Percentiles rank a stretch among this genome's conserved stretches.
phyloP scores from a whole-genome alignment of 768 basidiomycete genomes.

The Lactarius quietus region DNA sequence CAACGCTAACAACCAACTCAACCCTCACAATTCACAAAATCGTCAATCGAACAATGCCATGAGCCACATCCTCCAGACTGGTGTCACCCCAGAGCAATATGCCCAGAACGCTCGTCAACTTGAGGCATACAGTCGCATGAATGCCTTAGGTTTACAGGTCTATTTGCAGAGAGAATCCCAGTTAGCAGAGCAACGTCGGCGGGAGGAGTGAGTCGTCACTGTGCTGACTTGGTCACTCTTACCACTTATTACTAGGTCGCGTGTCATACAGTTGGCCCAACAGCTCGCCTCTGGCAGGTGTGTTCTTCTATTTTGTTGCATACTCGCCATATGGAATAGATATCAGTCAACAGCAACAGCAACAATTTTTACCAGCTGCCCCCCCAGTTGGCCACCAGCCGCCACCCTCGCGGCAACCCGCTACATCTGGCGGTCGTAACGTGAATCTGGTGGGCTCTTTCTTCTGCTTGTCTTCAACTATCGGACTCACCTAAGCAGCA shows the following conservation, averaged over 20 bases:
- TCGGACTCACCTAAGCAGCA: not conserved
- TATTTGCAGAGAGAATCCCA: constrained; percentile 15
- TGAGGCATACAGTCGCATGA: constrained; percentile 13
- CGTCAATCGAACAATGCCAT: not conserved
- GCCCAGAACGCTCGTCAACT: constrained; percentile 21
- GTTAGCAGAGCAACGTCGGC: constrained; percentile 15
- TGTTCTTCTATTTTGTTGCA: not conserved
- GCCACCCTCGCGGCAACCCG: not conserved
- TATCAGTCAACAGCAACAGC: constrained; percentile 18
- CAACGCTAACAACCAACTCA: constrained; percentile 1
- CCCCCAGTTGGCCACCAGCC: not conserved
- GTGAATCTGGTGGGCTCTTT: constrained; percentile 2
- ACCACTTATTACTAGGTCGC: constrained; percentile 5
- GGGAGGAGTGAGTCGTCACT: constrained; percentile 14
- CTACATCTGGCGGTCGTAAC: not conserved
- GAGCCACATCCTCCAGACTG: constrained; percentile 4
- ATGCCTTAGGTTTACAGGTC: constrained; percentile 18
- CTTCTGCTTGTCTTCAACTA: not conserved
- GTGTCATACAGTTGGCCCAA: constrained; percentile 17
- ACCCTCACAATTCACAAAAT: constrained; percentile 9
- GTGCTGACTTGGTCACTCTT: not conserved
- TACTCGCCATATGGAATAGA: not conserved
- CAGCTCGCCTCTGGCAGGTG: constrained; percentile 16
- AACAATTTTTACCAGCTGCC: not conserved
- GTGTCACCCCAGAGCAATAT: constrained; percentile 20